Conservation (phyloP, 345 rosid species). For the Eucalyptus pauciflora region DNA sequence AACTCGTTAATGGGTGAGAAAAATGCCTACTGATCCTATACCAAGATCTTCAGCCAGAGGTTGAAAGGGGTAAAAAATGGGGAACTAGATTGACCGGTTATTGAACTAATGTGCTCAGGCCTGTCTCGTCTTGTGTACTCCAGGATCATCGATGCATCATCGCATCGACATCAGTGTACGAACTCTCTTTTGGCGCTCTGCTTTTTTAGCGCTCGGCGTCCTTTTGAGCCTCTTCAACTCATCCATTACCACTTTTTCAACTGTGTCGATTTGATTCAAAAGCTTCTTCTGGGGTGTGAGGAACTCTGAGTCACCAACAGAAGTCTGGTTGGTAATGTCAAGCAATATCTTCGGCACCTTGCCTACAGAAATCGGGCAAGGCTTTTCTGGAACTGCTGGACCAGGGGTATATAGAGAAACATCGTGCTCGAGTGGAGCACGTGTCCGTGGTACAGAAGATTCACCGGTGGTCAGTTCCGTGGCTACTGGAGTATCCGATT, state of each 20-base stretch:
- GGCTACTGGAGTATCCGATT: conserved; percentile 18
- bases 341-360: conserved; percentile 46
- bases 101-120: background rate
- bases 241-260: conserved; percentile 64
- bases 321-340: conserved; percentile 26
- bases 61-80: background rate
- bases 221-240: conserved; percentile 54
- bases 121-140: background rate
- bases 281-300: conserved; percentile 92
- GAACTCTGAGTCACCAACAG: conserved; percentile 31
- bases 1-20: background rate
- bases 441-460: conserved; percentile 11
- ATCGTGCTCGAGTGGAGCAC: conserved; percentile 25
- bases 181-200: conserved; percentile 50
- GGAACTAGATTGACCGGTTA: background rate
- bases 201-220: conserved; percentile 61
- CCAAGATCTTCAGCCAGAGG: background rate
- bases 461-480: background rate
- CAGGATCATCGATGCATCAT: conserved; percentile 1
- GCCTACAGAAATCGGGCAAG: conserved; percentile 27
- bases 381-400: conserved; percentile 23
- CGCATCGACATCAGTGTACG: conserved; percentile 76
- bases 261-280: conserved; percentile 65
- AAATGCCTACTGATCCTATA: background rate
- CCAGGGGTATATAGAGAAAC: conserved; percentile 24